Base-by-base conservation (phyloP, 2,329 filamentous ascomycete species). In the Aspergillus thermomutatus region DNA sequence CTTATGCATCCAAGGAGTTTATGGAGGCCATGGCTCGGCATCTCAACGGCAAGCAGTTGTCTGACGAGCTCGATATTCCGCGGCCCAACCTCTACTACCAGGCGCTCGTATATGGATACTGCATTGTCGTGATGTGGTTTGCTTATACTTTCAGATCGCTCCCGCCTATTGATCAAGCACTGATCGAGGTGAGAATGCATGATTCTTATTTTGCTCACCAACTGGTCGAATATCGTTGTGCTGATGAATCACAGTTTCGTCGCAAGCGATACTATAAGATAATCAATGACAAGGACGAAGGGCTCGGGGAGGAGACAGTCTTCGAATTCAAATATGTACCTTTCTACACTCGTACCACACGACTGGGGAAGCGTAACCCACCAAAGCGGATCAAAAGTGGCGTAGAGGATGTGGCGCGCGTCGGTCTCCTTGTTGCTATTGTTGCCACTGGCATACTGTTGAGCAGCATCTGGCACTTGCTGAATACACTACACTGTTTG, bases 281-380 rank as follows among this genome's bases (percentile, higher is more conserved):
- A 2, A 80, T 89, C 17, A 81, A 87, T n/a, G 79, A 87, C 55
- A 82, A 84, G 55, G 84, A 86, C 53, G 83, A 79, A 54, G 88
- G 86, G 0, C 77, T 92, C 7, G 84, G 87, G 0, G 77, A 81
- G 49, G 81, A 86, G 64, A 84, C 82, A 1, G 78, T 75, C 8
- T 92, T 91, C 66, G 83, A 87, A 21, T 88, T 92, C 73, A 88
- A 91, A 67, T 89, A 88, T 40, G 57, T 70, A 7, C 68, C 69
- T 8, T 66, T 61, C 17, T 60, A 65, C 21, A 64, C 60, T 14
- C 65, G 65, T 9, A 69, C 61, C 1, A 71, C 69, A 3, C 63
- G 56, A 4, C 53, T 70, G 10, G 69, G 69, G 6, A 59, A 66
- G 7, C 64, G 69, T 41, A 61, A 61, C 21, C 52, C 51, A 10